Conservation (phyloP, 352 stramenopile species). For the Elongisporangium anandrum region DNA sequence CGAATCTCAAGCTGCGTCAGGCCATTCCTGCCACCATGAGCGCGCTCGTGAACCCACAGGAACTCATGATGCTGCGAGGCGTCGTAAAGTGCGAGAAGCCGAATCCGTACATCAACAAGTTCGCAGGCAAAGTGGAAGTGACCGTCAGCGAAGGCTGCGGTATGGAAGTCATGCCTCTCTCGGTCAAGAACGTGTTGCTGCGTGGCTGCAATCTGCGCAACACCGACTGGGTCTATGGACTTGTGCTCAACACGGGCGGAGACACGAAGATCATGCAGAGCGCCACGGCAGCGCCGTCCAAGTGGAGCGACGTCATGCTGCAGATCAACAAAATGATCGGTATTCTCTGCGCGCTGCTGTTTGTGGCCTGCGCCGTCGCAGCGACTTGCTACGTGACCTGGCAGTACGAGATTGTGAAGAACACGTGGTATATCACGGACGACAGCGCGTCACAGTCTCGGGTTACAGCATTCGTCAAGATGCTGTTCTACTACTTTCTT, state of each 20-base stretch:
- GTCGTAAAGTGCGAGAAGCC: slow-evolving; percentile 71
- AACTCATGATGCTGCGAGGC: slow-evolving; percentile 52
- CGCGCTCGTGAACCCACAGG: slow-evolving; percentile 38
- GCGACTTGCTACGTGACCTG: slow-evolving; percentile 75
- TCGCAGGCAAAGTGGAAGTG: slow-evolving; percentile 79
- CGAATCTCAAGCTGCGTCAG: slow-evolving; percentile 89
- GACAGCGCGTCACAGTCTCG: slow-evolving; percentile 30
- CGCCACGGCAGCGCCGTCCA: slow-evolving; percentile 63
- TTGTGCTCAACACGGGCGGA: slow-evolving; percentile 88
- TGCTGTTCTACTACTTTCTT: slow-evolving; percentile 92
- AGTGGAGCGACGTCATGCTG: slow-evolving; percentile 83
- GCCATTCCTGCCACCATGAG: slow-evolving; percentile 69
- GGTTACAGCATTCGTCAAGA: slow-evolving; percentile 73
- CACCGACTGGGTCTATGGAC: slow-evolving; percentile 82
- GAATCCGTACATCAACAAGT: slow-evolving; percentile 88
- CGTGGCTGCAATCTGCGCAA: slow-evolving; percentile 86
- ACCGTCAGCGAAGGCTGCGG: slow-evolving; percentile 56
- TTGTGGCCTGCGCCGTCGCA: slow-evolving; percentile 57
- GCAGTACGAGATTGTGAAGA: slow-evolving; percentile 64
- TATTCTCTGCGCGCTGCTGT: slow-evolving; percentile 58
- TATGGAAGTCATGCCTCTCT: slow-evolving; percentile 72
- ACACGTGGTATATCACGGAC: slow-evolving; percentile 72
- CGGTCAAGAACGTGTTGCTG: slow-evolving; percentile 87
- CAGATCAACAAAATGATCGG: slow-evolving; percentile 81
- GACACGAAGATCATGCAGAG: slow-evolving; percentile 93